Percentiles rank a stretch among this genome's conserved stretches.
These are phyloP conservation scores for Suillus lakei DNA, from an alignment of 768 basidiomycete species.

Conservation along the genomic window DNA sequence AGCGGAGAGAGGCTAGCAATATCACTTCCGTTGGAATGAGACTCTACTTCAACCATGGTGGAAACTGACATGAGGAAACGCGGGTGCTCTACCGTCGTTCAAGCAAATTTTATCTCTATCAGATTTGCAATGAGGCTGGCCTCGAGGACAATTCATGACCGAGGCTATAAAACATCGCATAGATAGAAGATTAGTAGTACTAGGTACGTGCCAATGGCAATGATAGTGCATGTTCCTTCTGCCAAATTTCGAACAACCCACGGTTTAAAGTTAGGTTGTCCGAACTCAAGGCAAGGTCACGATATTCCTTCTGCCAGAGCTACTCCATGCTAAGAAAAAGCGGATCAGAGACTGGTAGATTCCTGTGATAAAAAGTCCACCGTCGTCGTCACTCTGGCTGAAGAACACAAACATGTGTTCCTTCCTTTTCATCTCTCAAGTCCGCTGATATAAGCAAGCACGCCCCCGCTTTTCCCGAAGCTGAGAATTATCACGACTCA, in stretches of 20 bases:
- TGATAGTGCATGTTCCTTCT: slow-evolving; percentile 59
- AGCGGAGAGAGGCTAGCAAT: slow-evolving; percentile 37
- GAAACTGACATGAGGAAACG: slow-evolving; percentile 12
- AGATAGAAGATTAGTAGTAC: slow-evolving; percentile 2
- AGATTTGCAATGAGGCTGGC: slow-evolving; percentile 18
- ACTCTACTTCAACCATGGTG: slow-evolving; percentile 28
- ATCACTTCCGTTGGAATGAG: slow-evolving; percentile 17
- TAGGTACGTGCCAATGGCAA: background rate
- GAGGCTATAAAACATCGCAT: slow-evolving; percentile 4
- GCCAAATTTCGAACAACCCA: slow-evolving; percentile 83
- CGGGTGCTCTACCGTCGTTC: background rate
- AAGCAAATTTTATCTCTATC: background rate
- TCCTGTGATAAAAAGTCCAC: slow-evolving; percentile 43
- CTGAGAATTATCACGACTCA: slow-evolving; percentile 11
- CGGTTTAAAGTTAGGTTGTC: slow-evolving; percentile 45
- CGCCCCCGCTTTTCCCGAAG: slow-evolving; percentile 23
- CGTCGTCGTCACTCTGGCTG: slow-evolving; percentile 83
- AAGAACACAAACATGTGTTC: slow-evolving; percentile 17
- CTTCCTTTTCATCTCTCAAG: slow-evolving; percentile 1
- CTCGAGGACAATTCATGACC: slow-evolving; percentile 23
- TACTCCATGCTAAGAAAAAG: slow-evolving; percentile 43
- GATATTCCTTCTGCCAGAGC: slow-evolving; percentile 64
- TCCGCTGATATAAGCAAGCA: slow-evolving; percentile 47
- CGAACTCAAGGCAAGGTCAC: slow-evolving; percentile 82
- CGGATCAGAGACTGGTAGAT: slow-evolving; percentile 78